Evolutionary conservation across 768 basidiomycete species (phyloP), one percentile per base, ranked within the genome.

Genomic region (Tricholoma furcatifolium): DNA sequence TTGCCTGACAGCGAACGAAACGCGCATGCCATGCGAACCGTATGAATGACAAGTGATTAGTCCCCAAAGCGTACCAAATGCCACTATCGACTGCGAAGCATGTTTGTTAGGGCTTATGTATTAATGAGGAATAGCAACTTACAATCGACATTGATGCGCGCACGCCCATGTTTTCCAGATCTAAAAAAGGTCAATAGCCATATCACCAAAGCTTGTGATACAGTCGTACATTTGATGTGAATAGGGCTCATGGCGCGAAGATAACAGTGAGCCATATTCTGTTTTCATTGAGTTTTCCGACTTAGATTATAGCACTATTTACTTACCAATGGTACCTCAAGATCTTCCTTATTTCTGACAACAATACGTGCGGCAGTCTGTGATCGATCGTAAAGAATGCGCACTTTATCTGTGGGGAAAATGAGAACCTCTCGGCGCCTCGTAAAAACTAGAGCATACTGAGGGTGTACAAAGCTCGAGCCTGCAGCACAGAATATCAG

Each of bases 201-300:
- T 45, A n/a, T 17, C 14, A 36, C 21, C 23, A 30, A 36, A 24
- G 36, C 39, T 14, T 10, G 30, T 43, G 23, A 11, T 15, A 45
- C 10, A 27, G n/a, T n/a, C n/a, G n/a, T 56, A 86, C 85, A 92
- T 70, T 90, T 84, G 54, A 90, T 69, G 62, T 92, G 90, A 43
- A 93, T 90, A 5, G 90, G 91, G 57, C 85, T 87, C 89, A 93
- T 91, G 0, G 89, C 88, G n/a, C 90, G 81, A 8, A 92, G 71
- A 58, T 87, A 89, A 51, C 84, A 88, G 66, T 92, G 87, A 0
- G 90, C 91, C 88, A 92, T 90, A 62, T 92, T 82, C 79, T 87
- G 39, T 40, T 14, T 39, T 41, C 15, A 10, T 24, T 39, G n/a
- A 14, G 35, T 30, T 1, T 23, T 41, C 6, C 36, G 17, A 6